Conservation (phyloP, 177 flowering plant genomes). For the Vitis hybrid region DNA sequence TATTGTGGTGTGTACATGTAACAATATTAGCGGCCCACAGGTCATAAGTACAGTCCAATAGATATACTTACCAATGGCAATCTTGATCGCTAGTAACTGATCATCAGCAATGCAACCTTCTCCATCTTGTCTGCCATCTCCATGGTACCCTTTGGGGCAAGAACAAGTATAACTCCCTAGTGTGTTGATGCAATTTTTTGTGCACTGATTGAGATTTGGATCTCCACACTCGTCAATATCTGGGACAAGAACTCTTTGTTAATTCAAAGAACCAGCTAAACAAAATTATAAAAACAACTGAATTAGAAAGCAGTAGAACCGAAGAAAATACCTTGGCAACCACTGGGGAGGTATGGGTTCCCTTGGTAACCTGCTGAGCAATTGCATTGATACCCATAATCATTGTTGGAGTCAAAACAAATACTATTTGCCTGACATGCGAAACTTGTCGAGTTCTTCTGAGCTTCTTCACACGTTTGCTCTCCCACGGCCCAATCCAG, state of each 20-base stretch:
- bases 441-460: not conserved
- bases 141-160: not conserved
- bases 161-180: slow-evolving; percentile 3
- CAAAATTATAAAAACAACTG: not conserved
- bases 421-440: slow-evolving; percentile 1
- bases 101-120: too few relatives aligned
- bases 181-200: not conserved
- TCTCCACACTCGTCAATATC: slow-evolving; percentile 10
- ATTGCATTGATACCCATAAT: slow-evolving; percentile 13
- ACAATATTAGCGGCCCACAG: too few relatives aligned
- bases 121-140: too few relatives aligned
- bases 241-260: not conserved
- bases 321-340: slow-evolving; percentile 10
- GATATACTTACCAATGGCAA: too few relatives aligned
- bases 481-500: slow-evolving; percentile 17
- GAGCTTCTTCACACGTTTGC: slow-evolving; percentile 6
- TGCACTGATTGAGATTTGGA: not conserved
- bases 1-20: too few relatives aligned
- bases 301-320: not conserved
- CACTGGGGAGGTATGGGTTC: slow-evolving; percentile 13
- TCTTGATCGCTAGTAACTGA: too few relatives aligned
- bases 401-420: slow-evolving; percentile 4
- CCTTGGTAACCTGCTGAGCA: slow-evolving; percentile 14
- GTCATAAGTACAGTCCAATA: too few relatives aligned
- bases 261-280: too few relatives aligned